Percentiles rank a stretch among this genome's conserved stretches.
phyloP scores from a whole-genome alignment of 2,329 filamentous ascomycete species.

The Trichophaea hybrida region DNA sequence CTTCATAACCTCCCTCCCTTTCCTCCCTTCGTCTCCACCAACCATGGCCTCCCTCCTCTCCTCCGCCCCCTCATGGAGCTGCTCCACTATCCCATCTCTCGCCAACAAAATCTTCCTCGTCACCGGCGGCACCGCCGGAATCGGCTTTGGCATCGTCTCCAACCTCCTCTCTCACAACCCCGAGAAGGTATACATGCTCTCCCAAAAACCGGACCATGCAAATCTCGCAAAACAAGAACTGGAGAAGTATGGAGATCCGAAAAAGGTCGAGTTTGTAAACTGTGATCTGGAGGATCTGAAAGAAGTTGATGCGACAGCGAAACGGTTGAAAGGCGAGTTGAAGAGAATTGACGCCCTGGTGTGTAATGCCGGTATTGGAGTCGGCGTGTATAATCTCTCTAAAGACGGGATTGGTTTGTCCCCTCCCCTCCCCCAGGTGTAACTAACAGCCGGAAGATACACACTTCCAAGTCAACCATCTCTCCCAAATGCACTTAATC shows the following conservation, averaged over 20 bases:
- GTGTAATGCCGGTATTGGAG: constrained; percentile 38
- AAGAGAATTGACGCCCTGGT: constrained; percentile 36
- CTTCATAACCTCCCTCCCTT: too few relatives aligned
- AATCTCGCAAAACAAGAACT: constrained; percentile 34
- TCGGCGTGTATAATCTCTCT: constrained; percentile 38
- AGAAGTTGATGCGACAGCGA: constrained; percentile 36
- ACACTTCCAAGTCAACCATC: constrained; percentile 33
- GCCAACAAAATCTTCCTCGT: constrained; percentile 34
- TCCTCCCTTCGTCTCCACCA: too few relatives aligned
- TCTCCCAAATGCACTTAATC: constrained; percentile 37
- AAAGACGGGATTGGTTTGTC: constrained; percentile 35
- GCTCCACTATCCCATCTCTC: constrained; percentile 23
- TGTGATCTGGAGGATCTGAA: constrained; percentile 37
- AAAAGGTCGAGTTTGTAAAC: constrained; percentile 35
- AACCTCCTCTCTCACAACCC: constrained; percentile 40
- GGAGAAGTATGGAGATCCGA: constrained; percentile 35
- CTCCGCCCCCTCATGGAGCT: constrained; percentile 3
- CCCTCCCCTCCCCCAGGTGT: neutral
- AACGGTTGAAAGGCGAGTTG: constrained; percentile 33
- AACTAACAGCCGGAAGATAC: constrained; percentile 29
- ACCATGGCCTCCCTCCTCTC: constrained; percentile 12
- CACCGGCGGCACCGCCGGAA: constrained; percentile 38
- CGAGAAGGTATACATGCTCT: constrained; percentile 37
- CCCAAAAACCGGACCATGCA: constrained; percentile 38
- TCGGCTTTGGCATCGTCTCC: constrained; percentile 39